Conservation (phyloP, 768 basidiomycete species). For the Tylopilus cervinicoccineus region DNA sequence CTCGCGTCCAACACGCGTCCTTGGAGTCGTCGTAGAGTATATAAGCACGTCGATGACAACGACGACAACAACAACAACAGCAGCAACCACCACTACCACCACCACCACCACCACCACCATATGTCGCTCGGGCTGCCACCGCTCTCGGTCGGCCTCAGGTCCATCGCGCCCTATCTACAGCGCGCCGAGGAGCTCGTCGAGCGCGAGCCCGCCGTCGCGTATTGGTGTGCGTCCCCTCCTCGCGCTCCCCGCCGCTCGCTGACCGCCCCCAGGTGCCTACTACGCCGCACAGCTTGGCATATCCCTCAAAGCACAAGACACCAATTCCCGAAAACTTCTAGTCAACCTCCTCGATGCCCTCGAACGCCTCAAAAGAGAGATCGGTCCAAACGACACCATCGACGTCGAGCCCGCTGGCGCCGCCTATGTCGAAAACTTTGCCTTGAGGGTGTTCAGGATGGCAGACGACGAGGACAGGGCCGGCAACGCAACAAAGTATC, state of each 20-base stretch:
- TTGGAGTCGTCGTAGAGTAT: not conserved
- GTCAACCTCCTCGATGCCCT: slow-evolving; percentile 70
- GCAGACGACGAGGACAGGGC: slow-evolving; percentile 91
- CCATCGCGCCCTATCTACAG: slow-evolving; percentile 77
- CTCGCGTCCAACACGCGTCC: slow-evolving; percentile 1
- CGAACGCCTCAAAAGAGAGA: slow-evolving; percentile 74
- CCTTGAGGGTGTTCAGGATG: slow-evolving; percentile 76
- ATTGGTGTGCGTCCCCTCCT: slow-evolving; percentile 78
- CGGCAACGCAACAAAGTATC: slow-evolving; percentile 71
- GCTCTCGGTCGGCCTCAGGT: slow-evolving; percentile 56
- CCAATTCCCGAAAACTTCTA: slow-evolving; percentile 62
- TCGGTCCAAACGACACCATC: slow-evolving; percentile 74
- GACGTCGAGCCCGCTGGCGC: slow-evolving; percentile 78
- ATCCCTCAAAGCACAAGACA: slow-evolving; percentile 62
- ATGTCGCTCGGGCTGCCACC: slow-evolving; percentile 55
- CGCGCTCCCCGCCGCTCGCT: not conserved
- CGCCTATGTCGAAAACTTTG: slow-evolving; percentile 95
- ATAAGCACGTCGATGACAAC: not conserved
- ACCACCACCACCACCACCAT: not conserved
- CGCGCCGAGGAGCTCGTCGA: slow-evolving; percentile 82
- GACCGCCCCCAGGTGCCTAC: slow-evolving; percentile 64
- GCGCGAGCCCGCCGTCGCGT: slow-evolving; percentile 84
- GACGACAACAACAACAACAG: not conserved
- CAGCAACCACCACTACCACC: too few relatives aligned
- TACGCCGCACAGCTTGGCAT: slow-evolving; percentile 90